Evolutionary conservation across 768 basidiomycete genomes (phyloP).

Genomic region (Pisolithus orientalis): DNA sequence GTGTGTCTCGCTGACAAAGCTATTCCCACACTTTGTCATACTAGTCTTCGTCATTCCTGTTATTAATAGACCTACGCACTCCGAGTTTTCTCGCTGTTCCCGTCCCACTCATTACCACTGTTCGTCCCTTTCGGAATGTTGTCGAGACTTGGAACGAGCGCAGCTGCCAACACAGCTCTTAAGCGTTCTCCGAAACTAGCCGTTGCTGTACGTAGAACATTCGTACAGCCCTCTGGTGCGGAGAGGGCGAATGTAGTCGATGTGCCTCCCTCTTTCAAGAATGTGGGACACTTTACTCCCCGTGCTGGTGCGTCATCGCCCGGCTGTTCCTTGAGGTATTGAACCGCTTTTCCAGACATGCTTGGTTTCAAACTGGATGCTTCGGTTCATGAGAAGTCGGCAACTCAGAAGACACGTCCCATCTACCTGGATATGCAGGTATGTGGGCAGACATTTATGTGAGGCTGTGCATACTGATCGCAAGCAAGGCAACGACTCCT

Average conservation of each 20-base stretch:
- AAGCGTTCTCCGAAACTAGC: slow-evolving; percentile 19
- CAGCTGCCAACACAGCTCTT: slow-evolving; percentile 20
- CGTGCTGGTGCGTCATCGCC: slow-evolving; percentile 46
- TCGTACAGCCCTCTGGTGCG: slow-evolving; percentile 78
- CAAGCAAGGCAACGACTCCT: slow-evolving; percentile 84
- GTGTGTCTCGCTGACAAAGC: too few species aligned
- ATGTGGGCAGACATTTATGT: slow-evolving; percentile 13
- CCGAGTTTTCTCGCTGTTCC: slow-evolving; percentile 1
- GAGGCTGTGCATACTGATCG: slow-evolving; percentile 3
- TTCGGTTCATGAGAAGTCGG: slow-evolving; percentile 50
- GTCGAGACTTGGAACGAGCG: slow-evolving; percentile 44
- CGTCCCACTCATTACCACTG: background rate
- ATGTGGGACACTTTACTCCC: slow-evolving; percentile 64
- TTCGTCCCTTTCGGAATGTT: slow-evolving; percentile 36
- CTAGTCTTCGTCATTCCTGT: background rate
- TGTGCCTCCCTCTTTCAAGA: slow-evolving; percentile 66
- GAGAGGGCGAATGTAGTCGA: slow-evolving; percentile 82
- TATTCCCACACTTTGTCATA: too few species aligned
- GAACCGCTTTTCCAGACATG: slow-evolving; percentile 52
- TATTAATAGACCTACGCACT: slow-evolving; percentile 2
- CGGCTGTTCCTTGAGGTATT: slow-evolving; percentile 3
- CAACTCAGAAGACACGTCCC: slow-evolving; percentile 64
- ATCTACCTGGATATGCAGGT: slow-evolving; percentile 99
- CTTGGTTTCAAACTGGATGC: slow-evolving; percentile 79
- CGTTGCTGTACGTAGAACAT: slow-evolving; percentile 39